Evolutionary conservation across 257 asterid species (phyloP), one percentile per base, ranked within the genome.

Genomic region (Salvia hispanica): DNA sequence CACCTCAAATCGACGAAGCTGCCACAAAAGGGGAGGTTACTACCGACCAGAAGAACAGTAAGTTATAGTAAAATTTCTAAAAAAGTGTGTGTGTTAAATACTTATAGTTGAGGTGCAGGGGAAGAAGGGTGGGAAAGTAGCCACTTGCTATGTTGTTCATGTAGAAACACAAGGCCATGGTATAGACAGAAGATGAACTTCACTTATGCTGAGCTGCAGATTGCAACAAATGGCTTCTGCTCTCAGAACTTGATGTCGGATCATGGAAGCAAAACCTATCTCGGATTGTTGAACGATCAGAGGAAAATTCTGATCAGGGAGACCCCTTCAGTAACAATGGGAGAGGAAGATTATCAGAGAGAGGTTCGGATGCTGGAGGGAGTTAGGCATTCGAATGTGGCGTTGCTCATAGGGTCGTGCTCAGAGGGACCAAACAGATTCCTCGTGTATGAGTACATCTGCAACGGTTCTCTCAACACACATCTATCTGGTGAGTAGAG

Each of bases 401-500:
- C 83, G 40, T 74, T 62, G 70, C 74, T 86, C 39, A 8, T 86
- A 43, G 93, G 93, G 16, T 80, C 79, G 2, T 86, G 93, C 43
- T 78, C 72, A 9, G 81, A 72, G 70, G 86, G 86, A 6, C 59
- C 74, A 33, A 76, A 42, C 6, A 76, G 81, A 74, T 71, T 76
- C 15, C 82, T 86, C 7, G 82, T 86, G 11, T 86, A 84, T 44
- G 87, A 86, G 58, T 78, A 74, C 18, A 57, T 82, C 36, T 81
- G 93, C 64, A 78, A 86, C 0, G 83, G 80, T 4, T 84, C 90
- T 2, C 78, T 86, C 4, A 68, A 78, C 77, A 58, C 45, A 51
- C 83, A 79, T 63, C 71, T 86, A 64, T 82, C 82, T 42, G 48
- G 88, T 81, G 65, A 21, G 25, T 21, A 21, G 25, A 21, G 25